Evolutionary conservation across 805 yeast genomes (phyloP).

Genomic region (Barnettozyma vustinii): DNA sequence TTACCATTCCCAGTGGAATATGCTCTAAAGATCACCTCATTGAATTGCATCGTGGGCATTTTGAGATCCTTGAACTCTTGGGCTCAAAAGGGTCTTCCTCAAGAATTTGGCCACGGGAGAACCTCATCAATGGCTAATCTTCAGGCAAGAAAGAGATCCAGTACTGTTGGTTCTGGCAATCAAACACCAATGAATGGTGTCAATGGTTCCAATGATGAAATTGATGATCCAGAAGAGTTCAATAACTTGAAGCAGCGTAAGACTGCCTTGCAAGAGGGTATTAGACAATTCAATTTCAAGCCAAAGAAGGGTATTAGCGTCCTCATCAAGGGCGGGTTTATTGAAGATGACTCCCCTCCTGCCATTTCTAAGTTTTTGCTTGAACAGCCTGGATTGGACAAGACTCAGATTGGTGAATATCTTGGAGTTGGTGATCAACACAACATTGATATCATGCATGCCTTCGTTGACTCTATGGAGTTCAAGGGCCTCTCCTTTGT

Average conservation of each 20-base stretch:
- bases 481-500: constrained; percentile 67
- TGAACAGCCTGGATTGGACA: constrained; percentile 72
- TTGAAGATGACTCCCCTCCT: constrained; percentile 52
- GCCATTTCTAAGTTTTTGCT: constrained; percentile 74
- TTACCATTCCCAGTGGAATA: constrained; percentile 68
- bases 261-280: constrained; percentile 72
- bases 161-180: constrained; percentile 22
- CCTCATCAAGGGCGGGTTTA: constrained; percentile 58
- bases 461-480: constrained; percentile 84
- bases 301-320: constrained; percentile 74
- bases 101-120: constrained; percentile 17
- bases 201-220: constrained; percentile 28
- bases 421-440: constrained; percentile 83
- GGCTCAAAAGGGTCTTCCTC: constrained; percentile 64
- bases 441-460: constrained; percentile 82
- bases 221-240: constrained; percentile 78
- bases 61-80: constrained; percentile 77
- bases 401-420: constrained; percentile 82
- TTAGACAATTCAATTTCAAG: constrained; percentile 73
- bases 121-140: constrained; percentile 11
- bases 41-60: constrained; percentile 76
- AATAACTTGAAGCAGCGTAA: constrained; percentile 80
- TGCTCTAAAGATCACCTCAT: constrained; percentile 75
- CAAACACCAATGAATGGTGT: constrained; percentile 7
- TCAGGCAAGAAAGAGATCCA: constrained; percentile 24